Evolutionary conservation across 2,329 filamentous ascomycete species (phyloP), one percentile per base, ranked within the genome.

Genomic region (Monosporascus cannonballus): DNA sequence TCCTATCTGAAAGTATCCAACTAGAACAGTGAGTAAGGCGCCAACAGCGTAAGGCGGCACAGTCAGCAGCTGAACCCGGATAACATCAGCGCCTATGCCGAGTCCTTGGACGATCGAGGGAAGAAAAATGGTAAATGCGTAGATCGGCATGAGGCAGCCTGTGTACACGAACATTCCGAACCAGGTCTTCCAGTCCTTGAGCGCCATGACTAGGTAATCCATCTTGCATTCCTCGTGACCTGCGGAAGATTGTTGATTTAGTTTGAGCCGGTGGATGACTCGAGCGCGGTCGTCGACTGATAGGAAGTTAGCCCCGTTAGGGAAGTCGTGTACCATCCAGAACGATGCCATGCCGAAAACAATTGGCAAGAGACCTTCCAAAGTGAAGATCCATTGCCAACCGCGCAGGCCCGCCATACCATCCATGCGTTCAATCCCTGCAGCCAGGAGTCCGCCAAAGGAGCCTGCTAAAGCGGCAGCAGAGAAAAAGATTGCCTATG

Each of bases 121-220:
- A 2, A 93, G 71, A 71, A 96, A 92, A 5, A 92, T 76, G 2
- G 81, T 85, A 69, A 91, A 90, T 2, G 84, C 84, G 65, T 91
- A 92, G 4, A 92, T 73, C 0, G 87, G 79, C 64, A 86, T 86
- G 58, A 88, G 80, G 39, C 77, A 78, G 1, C 89, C 89, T 83
- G 90, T 89, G 67, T 91, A 94, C 54, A 93, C 85, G 42, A 88
- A 69, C 68, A 89, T 87, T 11, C 82, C 87, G 1, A 80, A 73
- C 70, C 84, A 94, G 20, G 87, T 95, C 74, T 96, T 95, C 86
- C 88, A 95, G 65, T 96, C 90, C 53, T 79, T 85, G 18, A 93
- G 61, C 6, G 84, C 84, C 11, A 81, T 78, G 80, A 83, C 89
- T 54, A 94, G 77, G 66, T 89, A 91, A 3, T 74, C 71, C 73